Evolutionary conservation across 2,329 filamentous ascomycete species (phyloP), one percentile per base, ranked within the genome.

Genomic region (Colletotrichum limetticola): DNA sequence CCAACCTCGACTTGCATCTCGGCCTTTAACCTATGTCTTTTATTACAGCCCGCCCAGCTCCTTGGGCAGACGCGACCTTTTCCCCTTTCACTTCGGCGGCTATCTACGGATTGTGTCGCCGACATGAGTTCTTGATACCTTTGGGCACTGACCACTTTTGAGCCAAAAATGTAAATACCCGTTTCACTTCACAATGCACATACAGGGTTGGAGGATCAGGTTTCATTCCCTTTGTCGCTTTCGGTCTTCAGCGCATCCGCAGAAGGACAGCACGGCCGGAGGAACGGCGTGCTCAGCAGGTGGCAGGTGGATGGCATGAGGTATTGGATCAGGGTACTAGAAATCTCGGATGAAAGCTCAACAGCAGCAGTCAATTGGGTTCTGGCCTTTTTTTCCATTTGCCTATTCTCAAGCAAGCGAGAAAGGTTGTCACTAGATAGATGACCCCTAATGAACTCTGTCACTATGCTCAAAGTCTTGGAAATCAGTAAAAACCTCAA

Each of bases 121-220:
- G 61, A 46, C 49, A 53, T 35, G 66, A 70, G 32, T 56, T 72
- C 71, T 72, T 59, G 71, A 72, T 72, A 72, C 71, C 71, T 72
- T 69, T 70, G 56, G 71, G 66, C 46, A 56, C 63, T 56, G 67
- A 35, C 56, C 67, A 60, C 59, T 28, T 72, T 56, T 66, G 35
- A 70, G 66, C 70, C 70, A 46, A 56, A 42, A 56, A 42, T 72
- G 71, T 72, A 70, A 65, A 72, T 72, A 72, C 66, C 66, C 60
- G 32, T 46, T 72, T 71, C 66, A 49, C 60, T 72, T 70, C 60
- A 30, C 32, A 37, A 71, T 61, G 62, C 62, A 65, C 67, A 57
- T 57, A 68, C 37, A 49, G 66, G 46, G 58, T 55, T 37, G 60
- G 56, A 56, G 60, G 32, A 52, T 37, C 22, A 30, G 32, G 46